A percentile compares a stretch with the other conserved stretches of the same genome.
Evolutionary conservation across 1,284 basidiomycete species (phyloP).

Genomic region (Leccinum proliferum): DNA sequence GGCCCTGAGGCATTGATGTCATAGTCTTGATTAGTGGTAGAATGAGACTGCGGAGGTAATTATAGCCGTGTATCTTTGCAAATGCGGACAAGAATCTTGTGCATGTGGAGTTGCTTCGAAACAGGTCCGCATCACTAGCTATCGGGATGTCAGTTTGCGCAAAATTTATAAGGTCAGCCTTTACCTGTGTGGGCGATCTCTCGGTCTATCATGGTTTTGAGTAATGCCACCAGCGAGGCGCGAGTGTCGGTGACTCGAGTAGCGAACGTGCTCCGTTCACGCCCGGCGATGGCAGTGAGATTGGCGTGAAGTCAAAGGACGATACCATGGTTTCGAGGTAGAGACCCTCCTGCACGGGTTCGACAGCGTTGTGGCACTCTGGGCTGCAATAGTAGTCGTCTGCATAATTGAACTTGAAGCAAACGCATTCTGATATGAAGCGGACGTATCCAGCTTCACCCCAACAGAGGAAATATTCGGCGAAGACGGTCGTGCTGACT

Average conservation of each 20-base stretch:
- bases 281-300: conserved; percentile 68
- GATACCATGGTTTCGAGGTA: conserved; percentile 4
- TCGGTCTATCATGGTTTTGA: conserved; percentile 81
- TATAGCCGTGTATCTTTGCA: conserved; percentile 83
- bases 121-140: conserved; percentile 78
- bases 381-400: neutral
- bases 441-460: too few relatives aligned
- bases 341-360: too few relatives aligned
- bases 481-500: too few relatives aligned
- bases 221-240: conserved; percentile 63
- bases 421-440: too few relatives aligned
- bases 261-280: conserved; percentile 66
- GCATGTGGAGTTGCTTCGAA: conserved; percentile 83
- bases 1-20: conserved; percentile 64
- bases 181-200: conserved; percentile 77
- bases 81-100: conserved; percentile 83
- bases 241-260: conserved; percentile 76
- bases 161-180: conserved; percentile 8
- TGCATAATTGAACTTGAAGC: too few relatives aligned
- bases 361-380: too few relatives aligned
- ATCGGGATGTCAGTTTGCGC: conserved; percentile 9
- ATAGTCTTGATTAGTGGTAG: conserved; percentile 74
- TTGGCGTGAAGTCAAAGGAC: conserved; percentile 35
- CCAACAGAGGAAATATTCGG: too few relatives aligned
- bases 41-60: conserved; percentile 77